Evolutionary conservation across 1,139 yeast species (phyloP), one percentile per base, ranked within the genome.

Genomic region (Sugiyamaella pinicola): DNA sequence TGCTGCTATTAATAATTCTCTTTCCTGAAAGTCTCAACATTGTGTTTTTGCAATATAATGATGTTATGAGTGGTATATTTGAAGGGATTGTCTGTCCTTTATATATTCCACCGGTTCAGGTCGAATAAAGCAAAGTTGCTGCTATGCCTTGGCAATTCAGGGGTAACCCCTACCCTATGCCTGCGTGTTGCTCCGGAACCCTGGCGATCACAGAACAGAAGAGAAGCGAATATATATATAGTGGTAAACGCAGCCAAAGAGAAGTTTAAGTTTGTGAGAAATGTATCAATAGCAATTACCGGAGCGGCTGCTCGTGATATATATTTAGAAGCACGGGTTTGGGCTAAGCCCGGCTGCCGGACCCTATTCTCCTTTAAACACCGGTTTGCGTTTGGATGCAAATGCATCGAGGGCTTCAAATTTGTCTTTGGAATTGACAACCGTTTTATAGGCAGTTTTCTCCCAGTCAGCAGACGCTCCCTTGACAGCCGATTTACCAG

Each of bases 361-460:
- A 17, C 13, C 22, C 47, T 59, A 67, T 40, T 63, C 61, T n/a
- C 70, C 70, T 42, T 51, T 61, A 51, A 65, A 68, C 9, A 55
- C 58, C 1, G 71, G 69, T 54, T 61, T 58, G 18, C 71, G 58
- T 55, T 65, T 65, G 24, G 62, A 62, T 3, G 67, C 65, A 57
- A 67, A 67, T 0, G 71, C 71, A 10, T 61, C 61, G 26, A 67
- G 57, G 0, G 71, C 71, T 51, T 67, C 70, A 41, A 62, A 64
- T 55, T 67, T 67, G 54, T 67, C 71, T 40, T 62, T 63, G 29
- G 68, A 55, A 49, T 66, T 60, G 39, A 67, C 67, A 19, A 67
- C 69, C 18, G 57, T 51, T 17, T 54, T 57, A 51, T 67, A 66
- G 34, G 61, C 66, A 2, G 58, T 59, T 33, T 55, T 49, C 47